Percentiles rank a stretch among this genome's conserved stretches.
Evolutionary conservation across 2,329 filamentous ascomycete species (phyloP).

Genomic region (Nemania diffusa): DNA sequence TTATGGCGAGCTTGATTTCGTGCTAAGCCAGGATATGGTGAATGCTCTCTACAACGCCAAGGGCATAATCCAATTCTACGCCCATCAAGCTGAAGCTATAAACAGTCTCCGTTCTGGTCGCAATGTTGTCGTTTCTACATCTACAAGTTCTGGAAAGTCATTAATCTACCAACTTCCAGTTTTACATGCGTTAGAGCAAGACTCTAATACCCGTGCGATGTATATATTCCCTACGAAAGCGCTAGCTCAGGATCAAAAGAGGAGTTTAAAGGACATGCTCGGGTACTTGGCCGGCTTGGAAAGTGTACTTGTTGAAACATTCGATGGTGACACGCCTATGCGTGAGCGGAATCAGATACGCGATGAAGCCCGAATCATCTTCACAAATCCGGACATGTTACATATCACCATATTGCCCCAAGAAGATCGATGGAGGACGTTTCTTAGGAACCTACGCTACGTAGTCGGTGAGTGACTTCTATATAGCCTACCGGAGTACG

Average conservation of each 20-base stretch:
- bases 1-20: conserved; percentile 85
- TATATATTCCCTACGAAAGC: conserved; percentile 99
- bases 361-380: conserved; percentile 90
- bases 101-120: conserved; percentile 84
- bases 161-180: conserved; percentile 98
- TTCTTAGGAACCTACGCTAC: conserved; percentile 87
- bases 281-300: conserved; percentile 82
- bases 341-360: conserved; percentile 79
- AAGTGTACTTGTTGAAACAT: conserved; percentile 85
- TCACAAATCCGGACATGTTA: conserved; percentile 98
- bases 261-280: conserved; percentile 87
- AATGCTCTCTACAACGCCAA: conserved; percentile 95
- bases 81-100: conserved; percentile 93
- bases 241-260: conserved; percentile 90
- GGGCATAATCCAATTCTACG: conserved; percentile 85
- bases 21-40: conserved; percentile 90
- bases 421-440: conserved; percentile 87
- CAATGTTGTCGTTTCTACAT: conserved; percentile 92
- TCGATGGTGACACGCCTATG: conserved; percentile 95
- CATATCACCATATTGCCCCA: conserved; percentile 94
- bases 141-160: conserved; percentile 96
- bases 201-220: conserved; percentile 83
- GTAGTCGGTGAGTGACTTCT: conserved; percentile 71
- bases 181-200: conserved; percentile 83
- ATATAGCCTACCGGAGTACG: conserved; percentile 39